A percentile compares a stretch with the other conserved stretches of the same genome.
Conservation (phyloP, 495 filamentous ascomycete species). For the Penicilliopsis zonata region DNA sequence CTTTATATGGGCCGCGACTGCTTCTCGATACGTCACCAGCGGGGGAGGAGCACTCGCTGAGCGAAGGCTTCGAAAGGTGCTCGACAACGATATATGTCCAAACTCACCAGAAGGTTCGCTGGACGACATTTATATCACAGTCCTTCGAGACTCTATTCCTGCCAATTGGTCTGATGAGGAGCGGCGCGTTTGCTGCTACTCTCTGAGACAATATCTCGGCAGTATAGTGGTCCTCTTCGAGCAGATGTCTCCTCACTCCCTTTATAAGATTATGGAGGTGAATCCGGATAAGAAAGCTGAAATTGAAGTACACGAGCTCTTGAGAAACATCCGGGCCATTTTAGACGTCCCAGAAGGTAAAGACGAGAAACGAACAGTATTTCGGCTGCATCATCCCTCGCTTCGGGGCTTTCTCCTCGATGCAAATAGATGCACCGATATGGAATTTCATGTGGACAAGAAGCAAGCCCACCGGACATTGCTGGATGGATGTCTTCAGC, state of each 20-base stretch:
- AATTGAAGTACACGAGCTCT: too few relatives aligned
- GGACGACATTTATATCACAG: slow-evolving; percentile 12
- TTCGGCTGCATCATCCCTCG: slow-evolving; percentile 36
- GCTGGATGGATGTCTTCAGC: slow-evolving; percentile 17
- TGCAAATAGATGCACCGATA: slow-evolving; percentile 12
- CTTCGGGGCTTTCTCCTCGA: slow-evolving; percentile 41
- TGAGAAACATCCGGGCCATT: too few relatives aligned
- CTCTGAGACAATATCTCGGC: slow-evolving; percentile 11
- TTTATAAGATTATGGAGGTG: slow-evolving; percentile 17
- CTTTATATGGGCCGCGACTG: slow-evolving; percentile 33
- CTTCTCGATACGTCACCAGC: slow-evolving; percentile 25
- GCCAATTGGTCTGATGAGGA: slow-evolving; percentile 1
- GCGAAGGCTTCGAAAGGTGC: slow-evolving; percentile 12
- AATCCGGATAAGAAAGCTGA: too few relatives aligned
- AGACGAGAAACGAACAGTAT: slow-evolving; percentile 8
- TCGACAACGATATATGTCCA: slow-evolving; percentile 8
- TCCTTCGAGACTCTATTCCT: slow-evolving; percentile 8
- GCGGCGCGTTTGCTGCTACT: not conserved
- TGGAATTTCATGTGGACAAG: slow-evolving; percentile 26
- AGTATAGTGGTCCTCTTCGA: slow-evolving; percentile 14
- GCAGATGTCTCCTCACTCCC: slow-evolving; percentile 15
- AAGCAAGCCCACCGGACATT: slow-evolving; percentile 18
- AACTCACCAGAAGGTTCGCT: slow-evolving; percentile 4
- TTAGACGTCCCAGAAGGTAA: slow-evolving; percentile 24
- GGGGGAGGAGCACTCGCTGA: slow-evolving; percentile 10